phyloP scores from a whole-genome alignment of 805 yeast genomes.

The Metschnikowia kunwiensis region DNA sequence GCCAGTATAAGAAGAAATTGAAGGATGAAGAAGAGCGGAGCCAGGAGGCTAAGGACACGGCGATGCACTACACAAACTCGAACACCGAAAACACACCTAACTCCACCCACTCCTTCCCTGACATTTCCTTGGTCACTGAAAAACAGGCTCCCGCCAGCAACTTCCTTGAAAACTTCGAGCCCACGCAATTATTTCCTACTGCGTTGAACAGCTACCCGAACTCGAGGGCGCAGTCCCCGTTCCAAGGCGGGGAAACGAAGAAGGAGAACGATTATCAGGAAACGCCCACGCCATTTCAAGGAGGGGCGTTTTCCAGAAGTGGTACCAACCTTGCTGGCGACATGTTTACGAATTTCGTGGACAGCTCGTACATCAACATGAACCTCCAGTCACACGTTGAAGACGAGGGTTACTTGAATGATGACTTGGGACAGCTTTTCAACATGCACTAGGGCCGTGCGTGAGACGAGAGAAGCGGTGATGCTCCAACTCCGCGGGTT shows the following conservation, averaged over 20 bases:
- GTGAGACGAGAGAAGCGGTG: neutral
- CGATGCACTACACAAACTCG: conserved; percentile 6
- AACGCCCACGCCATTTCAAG: conserved; percentile 6
- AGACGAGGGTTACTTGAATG: conserved; percentile 17
- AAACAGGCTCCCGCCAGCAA: conserved; percentile 45
- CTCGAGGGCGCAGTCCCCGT: conserved; percentile 38
- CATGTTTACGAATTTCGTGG: conserved; percentile 36
- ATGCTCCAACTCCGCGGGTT: too few species aligned
- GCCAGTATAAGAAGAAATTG: conserved; percentile 27
- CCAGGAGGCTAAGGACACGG: neutral
- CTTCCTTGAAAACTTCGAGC: conserved; percentile 52
- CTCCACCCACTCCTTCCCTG: conserved; percentile 43
- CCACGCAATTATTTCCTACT: conserved; percentile 53
- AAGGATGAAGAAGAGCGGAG: conserved; percentile 5
- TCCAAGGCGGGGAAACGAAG: conserved; percentile 1
- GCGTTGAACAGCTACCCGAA: conserved; percentile 34
- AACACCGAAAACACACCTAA: conserved; percentile 34
- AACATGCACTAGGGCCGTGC: conserved; percentile 4
- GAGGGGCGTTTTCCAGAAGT: conserved; percentile 7
- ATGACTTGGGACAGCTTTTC: conserved; percentile 17
- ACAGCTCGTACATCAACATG: conserved; percentile 42
- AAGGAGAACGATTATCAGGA: conserved; percentile 7
- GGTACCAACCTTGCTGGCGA: conserved; percentile 13
- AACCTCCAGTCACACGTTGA: conserved; percentile 30
- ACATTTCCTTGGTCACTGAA: conserved; percentile 54